A percentile compares a stretch with the other conserved stretches of the same genome.
These are phyloP conservation scores for Tuber borchii DNA, from an alignment of 495 filamentous ascomycete species.

Conservation along the genomic window DNA sequence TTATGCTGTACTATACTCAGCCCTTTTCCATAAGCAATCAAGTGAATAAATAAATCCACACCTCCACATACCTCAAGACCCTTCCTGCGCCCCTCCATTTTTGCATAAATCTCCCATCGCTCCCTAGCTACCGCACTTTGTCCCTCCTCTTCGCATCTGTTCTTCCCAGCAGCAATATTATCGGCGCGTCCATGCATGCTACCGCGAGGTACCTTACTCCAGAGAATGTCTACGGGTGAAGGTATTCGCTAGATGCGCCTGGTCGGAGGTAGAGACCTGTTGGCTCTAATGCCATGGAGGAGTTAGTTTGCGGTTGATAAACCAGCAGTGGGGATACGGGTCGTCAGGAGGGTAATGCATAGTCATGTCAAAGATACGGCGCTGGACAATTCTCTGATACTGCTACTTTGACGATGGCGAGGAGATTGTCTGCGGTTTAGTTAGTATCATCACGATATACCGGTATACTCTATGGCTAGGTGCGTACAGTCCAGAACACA, in stretches of 20 bases:
- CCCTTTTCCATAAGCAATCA: background rate
- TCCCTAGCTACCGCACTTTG: background rate
- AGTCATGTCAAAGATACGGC: conserved; percentile 62
- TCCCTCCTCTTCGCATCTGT: conserved; percentile 44
- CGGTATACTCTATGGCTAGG: background rate
- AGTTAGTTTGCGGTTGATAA: background rate
- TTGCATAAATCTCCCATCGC: conserved; percentile 15
- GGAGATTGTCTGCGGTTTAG: conserved; percentile 17
- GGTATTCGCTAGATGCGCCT: conserved; percentile 48
- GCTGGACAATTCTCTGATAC: conserved; percentile 56
- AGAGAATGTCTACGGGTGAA: conserved; percentile 60
- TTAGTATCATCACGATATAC: background rate
- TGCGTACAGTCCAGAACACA: conserved; percentile 54
- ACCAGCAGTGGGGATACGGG: conserved; percentile 34
- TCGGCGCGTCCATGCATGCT: conserved; percentile 50
- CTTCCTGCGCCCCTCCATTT: conserved; percentile 28
- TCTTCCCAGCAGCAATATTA: conserved; percentile 58
- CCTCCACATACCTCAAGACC: conserved; percentile 29
- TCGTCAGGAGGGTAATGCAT: conserved; percentile 55
- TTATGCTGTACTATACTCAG: background rate
- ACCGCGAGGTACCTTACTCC: conserved; percentile 61
- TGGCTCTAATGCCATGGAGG: conserved; percentile 50
- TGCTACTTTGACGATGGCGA: conserved; percentile 48
- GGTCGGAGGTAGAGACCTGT: conserved; percentile 54
- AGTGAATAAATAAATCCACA: conserved; percentile 1